Evolutionary conservation across 129 eudicot species (phyloP), one percentile per base, ranked within the genome.

Genomic region (Centaurea solstitialis): DNA sequence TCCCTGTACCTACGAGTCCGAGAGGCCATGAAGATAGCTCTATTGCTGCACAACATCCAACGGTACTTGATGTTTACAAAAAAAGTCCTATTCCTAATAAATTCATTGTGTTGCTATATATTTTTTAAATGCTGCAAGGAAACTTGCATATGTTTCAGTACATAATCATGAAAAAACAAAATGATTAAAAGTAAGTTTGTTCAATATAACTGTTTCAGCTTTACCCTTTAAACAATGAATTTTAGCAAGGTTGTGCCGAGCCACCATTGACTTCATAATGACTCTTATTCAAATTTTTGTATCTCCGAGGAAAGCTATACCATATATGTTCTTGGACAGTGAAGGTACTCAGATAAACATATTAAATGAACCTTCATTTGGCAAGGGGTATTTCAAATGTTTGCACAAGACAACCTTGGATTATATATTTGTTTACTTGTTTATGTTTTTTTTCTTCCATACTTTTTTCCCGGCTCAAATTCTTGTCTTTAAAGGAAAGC

Each of bases 1-100:
- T 83, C 79, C 91, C 90, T 62, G 89, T 91, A 11, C 98, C 99
- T 40, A 78, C 96, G 4, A 93, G 97, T 88, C 99, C 97, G 40
- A 87, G 95, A 83, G 97, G 93, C 75, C 93, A 97, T 35, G 99
- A 91, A 17, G 99, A 96, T 87, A 88, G 75, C n/a, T 81, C 98
- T 45, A 80, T 73, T 59, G 84, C 82, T 74, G 80, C 90, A 73
- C 97, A 90, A 62, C 95, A 89, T 23, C 93, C 90, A 28, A 83
- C 85, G 93, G 99, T 96, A 93, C 66, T 83, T 33, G 20, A 17
- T 41, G 5, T 21, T 68, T 53, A 74, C 80, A 47, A 5, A 33
- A 47, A 45, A 26, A 37, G 39, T 24, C 59, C 38, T 23, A 68
- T 47, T 64, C 74, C 23, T 33, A 66, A 43, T 50, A 33, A 81